Base-by-base conservation (phyloP, 805 yeast species). In the Saccharomycopsis sp. region DNA sequence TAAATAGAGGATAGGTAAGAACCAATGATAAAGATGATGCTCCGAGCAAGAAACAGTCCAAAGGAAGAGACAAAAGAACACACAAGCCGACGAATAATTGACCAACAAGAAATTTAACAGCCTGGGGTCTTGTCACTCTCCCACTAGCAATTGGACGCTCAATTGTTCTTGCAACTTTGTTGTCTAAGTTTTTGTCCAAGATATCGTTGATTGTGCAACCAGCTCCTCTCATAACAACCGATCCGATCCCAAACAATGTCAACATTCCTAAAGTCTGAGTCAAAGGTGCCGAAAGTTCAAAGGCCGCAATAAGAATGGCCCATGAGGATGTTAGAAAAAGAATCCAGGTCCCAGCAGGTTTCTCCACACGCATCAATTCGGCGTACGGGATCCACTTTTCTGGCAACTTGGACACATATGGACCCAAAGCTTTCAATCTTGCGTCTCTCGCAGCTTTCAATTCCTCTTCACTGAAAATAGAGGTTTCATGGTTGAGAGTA, bases 151-250 rank as follows among this genome's bases (percentile, higher is more conserved):
- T 78, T n/a, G 99, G 99, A 66, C 99, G 77, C 66, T 85, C 89
- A 53, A 84, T 80, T 2, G 98, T 92, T 63, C 99, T 79, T 7
- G 87, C 86, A 2, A 94, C 99, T 70, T 90, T 80, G 62, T 79
- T 77, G 67, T 94, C 99, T 53, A 91, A 75, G 60, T 92, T 78
- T 55, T 90, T 75, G 68, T 94, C 99, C 68, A 85, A 75, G 51
- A 92, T 75, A 71, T 94, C 99, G 69, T 94, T 94, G 57, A 94
- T 85, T 0, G 97, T 91, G 70, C 99, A 94, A 0, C 99, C 99
- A 1, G 97, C 97, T 24, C 98, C 97, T 70, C 99, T 80, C 96
- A 95, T 94, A 16, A 92, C 77, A 46, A 91, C 66, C 0, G 97
- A 81, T 14, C 99, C 99, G 2, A 86, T 75, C 2, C 92, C 84